Evolutionary conservation across 208 protist genomes (phyloP), one percentile per base, ranked within the genome.

Genomic region (Trypanosoma platydactyli): DNA sequence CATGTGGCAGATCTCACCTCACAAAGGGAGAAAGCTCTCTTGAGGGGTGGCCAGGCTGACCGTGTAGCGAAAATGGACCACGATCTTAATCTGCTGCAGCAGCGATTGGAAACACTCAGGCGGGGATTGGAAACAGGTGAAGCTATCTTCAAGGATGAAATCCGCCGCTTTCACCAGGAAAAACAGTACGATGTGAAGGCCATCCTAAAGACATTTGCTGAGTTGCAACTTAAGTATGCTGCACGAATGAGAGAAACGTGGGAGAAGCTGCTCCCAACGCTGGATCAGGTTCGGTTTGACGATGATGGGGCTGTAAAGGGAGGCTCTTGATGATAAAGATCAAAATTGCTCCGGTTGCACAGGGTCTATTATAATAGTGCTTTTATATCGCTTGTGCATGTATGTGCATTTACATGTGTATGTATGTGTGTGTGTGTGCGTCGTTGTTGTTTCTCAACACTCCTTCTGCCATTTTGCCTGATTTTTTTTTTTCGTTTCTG

Each of bases 111-210:
- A 2, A 22, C 50, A 20, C 70, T 84, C 4, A 59, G 66, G 29
- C 62, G 73, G 20, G 76, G 81, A 12, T 6, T 80, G 51, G 22
- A 49, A 25, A 42, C 15, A 0, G 70, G 55, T 6, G 70, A 77
- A 51, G 33, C 3, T 1, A 61, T 65, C 13, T 76, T 95, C 24
- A 71, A 74, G 27, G 77, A 85, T 1, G 92, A 97, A 66, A 74
- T 95, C 33, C 30, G 68, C 1, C 73, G 80, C 15, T 97, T 95
- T 63, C 88, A 95, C 64, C 60, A 74, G 12, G 83, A 87, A 35
- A 89, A 91, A 59, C 87, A 94, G 69, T 84, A 86, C 58, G 92
- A 95, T 67, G 77, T 93, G 30, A 83, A 86, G 60, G 79, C 75
- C 52, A 75, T 95, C 56, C 69, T 95, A 42, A 81, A 89, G 48